phyloP scores from a whole-genome alignment of 225 moss, liverwort and hornwort species.

The Neckera pumila region DNA sequence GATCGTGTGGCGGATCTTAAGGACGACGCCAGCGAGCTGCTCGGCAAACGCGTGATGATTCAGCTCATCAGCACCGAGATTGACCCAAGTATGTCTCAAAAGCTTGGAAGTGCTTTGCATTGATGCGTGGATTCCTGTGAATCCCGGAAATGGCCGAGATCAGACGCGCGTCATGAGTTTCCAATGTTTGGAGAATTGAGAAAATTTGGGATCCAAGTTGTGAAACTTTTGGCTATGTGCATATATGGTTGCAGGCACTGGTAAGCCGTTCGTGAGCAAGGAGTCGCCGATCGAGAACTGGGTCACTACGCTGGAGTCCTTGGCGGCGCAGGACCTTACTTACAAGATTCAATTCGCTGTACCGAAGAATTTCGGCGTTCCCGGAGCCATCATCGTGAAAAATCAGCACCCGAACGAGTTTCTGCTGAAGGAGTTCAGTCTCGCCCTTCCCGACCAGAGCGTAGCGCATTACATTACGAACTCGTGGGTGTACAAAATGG shows the following conservation, averaged over 20 bases:
- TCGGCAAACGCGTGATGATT: neutral
- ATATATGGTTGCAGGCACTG: neutral
- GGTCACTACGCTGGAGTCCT: neutral
- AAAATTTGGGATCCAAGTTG: neutral
- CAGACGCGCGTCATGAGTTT: neutral
- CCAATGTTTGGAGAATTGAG: neutral
- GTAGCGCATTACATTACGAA: neutral
- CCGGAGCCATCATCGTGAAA: neutral
- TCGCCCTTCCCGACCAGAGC: neutral
- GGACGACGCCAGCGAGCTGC: neutral
- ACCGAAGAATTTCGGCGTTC: neutral
- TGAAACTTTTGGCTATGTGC: neutral
- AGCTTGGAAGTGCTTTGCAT: neutral
- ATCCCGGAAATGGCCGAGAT: neutral
- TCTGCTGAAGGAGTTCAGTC: neutral
- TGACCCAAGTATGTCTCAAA: neutral
- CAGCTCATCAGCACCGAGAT: neutral
- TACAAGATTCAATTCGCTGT: neutral
- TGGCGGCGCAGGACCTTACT: neutral
- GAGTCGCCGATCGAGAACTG: neutral
- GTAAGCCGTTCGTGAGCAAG: neutral
- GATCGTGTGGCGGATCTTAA: neutral
- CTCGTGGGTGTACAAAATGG: neutral
- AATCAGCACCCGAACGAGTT: neutral
- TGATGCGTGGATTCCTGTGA: neutral